Percentiles rank a stretch among this genome's conserved stretches.
Conservation (phyloP, 352 stramenopile species). For the Peronospora farinosa region DNA sequence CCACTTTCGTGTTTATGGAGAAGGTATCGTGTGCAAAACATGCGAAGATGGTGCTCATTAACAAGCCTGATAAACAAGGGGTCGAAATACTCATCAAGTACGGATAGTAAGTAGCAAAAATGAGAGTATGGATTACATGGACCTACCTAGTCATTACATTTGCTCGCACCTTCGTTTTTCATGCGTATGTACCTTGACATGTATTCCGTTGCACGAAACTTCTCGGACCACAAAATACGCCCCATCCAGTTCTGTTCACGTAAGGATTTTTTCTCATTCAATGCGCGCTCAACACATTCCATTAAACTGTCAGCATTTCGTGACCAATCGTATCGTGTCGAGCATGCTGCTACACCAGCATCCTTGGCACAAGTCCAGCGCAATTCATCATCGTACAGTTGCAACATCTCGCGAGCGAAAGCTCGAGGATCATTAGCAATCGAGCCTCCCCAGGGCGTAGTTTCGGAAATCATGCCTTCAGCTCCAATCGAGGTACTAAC, state of each 20-base stretch:
- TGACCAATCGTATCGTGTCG: constrained; percentile 38
- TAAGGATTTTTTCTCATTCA: constrained; percentile 22
- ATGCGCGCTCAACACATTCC: constrained; percentile 37
- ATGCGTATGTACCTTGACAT: constrained; percentile 77
- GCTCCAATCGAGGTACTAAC: constrained; percentile 85
- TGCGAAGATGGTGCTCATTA: too few species aligned
- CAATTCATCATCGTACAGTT: constrained; percentile 38
- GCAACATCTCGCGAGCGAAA: constrained; percentile 43
- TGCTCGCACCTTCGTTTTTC: constrained; percentile 43
- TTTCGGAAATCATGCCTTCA: constrained; percentile 69
- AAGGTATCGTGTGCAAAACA: too few species aligned
- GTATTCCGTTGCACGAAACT: constrained; percentile 76
- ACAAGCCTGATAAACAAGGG: too few species aligned
- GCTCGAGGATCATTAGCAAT: constrained; percentile 35
- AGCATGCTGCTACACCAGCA: constrained; percentile 29
- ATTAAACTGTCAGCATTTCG: constrained; percentile 50
- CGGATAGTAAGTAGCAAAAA: too few species aligned
- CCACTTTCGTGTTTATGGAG: too few species aligned
- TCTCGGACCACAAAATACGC: constrained; percentile 78
- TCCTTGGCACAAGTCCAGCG: constrained; percentile 36
- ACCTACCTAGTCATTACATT: not conserved
- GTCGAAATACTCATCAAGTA: too few species aligned
- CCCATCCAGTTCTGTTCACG: constrained; percentile 62
- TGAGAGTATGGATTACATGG: too few species aligned
- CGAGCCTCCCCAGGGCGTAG: constrained; percentile 40